Percentiles rank a stretch among this genome's conserved stretches.
Evolutionary conservation across 139 green algal species (phyloP).

Genomic region (Haematococcus sp.): DNA sequence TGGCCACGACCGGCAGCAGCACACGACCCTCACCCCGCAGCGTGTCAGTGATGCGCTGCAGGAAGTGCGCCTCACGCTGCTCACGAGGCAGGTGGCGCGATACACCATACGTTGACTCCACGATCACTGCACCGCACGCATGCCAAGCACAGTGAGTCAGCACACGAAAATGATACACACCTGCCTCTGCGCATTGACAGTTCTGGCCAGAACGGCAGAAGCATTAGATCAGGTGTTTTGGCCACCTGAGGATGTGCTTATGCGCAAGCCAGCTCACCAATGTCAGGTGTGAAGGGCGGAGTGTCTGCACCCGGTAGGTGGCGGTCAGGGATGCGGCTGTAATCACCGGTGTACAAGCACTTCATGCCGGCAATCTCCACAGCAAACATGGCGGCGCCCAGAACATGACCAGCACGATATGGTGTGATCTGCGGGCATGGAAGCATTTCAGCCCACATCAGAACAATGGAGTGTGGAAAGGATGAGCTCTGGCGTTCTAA

Average conservation of each 20-base stretch:
- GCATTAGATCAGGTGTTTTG: no score
- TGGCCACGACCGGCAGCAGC: slow-evolving; percentile 93
- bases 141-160: no score
- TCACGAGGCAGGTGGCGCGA: slow-evolving; percentile 78
- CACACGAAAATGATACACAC: no score
- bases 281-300: slow-evolving; percentile 77
- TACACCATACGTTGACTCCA: slow-evolving; percentile 96
- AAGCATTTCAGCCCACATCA: background rate
- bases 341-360: slow-evolving; percentile 95
- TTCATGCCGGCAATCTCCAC: slow-evolving; percentile 91
- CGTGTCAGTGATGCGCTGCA: slow-evolving; percentile 63
- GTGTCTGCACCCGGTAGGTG: slow-evolving; percentile 90
- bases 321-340: slow-evolving; percentile 79
- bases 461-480: no score
- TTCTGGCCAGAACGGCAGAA: no score
- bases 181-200: no score
- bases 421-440: slow-evolving; percentile 74
- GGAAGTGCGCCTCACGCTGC: slow-evolving; percentile 84
- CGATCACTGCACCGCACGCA: slow-evolving; percentile 71
- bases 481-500: no score
- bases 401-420: slow-evolving; percentile 92
- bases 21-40: slow-evolving; percentile 80
- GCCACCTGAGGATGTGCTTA: no score
- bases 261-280: slow-evolving; percentile 68
- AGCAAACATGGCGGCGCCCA: slow-evolving; percentile 98